phyloP scores from a whole-genome alignment of 2,329 filamentous ascomycete species.

The Zasmidium citrigriseum region DNA sequence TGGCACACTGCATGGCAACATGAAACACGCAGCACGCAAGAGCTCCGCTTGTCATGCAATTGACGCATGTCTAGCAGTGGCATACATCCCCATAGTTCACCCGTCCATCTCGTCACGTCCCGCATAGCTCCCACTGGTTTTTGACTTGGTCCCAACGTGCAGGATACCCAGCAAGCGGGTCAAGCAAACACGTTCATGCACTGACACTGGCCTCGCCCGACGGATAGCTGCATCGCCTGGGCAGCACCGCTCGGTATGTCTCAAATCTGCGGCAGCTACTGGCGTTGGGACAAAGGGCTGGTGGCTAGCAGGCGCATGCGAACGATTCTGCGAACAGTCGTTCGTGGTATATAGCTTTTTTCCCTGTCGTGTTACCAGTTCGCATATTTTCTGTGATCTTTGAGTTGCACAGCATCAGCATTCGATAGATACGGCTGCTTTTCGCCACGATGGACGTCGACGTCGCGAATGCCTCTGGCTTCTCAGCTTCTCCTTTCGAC shows the following conservation, averaged over 20 bases:
- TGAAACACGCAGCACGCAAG: slow-evolving; percentile 12
- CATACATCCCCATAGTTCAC: background rate
- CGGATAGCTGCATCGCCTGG: slow-evolving; percentile 17
- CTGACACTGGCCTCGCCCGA: slow-evolving; percentile 1
- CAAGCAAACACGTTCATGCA: slow-evolving; percentile 16
- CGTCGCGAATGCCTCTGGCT: slow-evolving; percentile 3
- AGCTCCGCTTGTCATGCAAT: background rate
- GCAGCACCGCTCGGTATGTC: slow-evolving; percentile 15
- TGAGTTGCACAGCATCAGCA: slow-evolving; percentile 4
- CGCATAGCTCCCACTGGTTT: background rate
- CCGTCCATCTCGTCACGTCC: background rate
- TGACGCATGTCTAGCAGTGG: slow-evolving; percentile 10
- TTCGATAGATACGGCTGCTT: background rate
- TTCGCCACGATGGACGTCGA: slow-evolving; percentile 20
- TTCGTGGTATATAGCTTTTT: slow-evolving; percentile 21
- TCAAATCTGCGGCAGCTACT: slow-evolving; percentile 21
- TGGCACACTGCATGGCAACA: background rate
- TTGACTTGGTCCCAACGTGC: background rate
- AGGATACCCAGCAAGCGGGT: background rate
- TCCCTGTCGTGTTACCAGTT: slow-evolving; percentile 5
- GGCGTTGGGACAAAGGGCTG: slow-evolving; percentile 17
- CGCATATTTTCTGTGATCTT: slow-evolving; percentile 10
- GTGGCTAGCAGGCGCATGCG: slow-evolving; percentile 18
- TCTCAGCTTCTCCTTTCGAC: slow-evolving; percentile 16
- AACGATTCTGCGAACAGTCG: slow-evolving; percentile 27